Evolutionary conservation across 1,284 basidiomycete species (phyloP).

Genomic region (Ceratobasidium theobromae): DNA sequence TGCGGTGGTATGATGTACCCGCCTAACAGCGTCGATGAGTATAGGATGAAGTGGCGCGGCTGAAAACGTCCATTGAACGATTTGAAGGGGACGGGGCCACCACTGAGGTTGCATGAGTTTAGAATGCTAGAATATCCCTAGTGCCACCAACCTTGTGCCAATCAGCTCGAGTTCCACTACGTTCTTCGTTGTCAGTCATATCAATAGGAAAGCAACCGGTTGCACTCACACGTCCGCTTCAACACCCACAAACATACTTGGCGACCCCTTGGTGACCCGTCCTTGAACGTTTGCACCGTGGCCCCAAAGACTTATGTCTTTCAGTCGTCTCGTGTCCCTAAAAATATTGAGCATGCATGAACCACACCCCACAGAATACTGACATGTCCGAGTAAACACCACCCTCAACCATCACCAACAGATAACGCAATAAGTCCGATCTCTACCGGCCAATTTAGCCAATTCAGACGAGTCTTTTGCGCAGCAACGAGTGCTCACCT

Average conservation of each 20-base stretch:
- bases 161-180: conserved; percentile 34
- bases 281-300: conserved; percentile 29
- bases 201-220: background rate
- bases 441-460: conserved; percentile 29
- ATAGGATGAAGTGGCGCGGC: conserved; percentile 45
- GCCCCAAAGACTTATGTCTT: conserved; percentile 38
- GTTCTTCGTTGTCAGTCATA: background rate
- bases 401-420: conserved; percentile 45
- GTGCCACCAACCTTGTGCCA: conserved; percentile 37
- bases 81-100: conserved; percentile 39
- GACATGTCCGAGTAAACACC: conserved; percentile 46
- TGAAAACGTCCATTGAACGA: conserved; percentile 46
- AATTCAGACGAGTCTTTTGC: background rate
- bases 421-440: conserved; percentile 47
- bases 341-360: background rate
- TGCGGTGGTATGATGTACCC: conserved; percentile 43
- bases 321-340: conserved; percentile 36
- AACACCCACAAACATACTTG: conserved; percentile 44
- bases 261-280: conserved; percentile 33
- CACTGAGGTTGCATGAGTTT: conserved; percentile 25
- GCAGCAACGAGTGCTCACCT: conserved; percentile 36
- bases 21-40: conserved; percentile 43
- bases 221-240: conserved; percentile 45
- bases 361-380: background rate
- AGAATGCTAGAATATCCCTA: background rate